Evolutionary conservation across 768 basidiomycete species (phyloP), one percentile per base, ranked within the genome.

Genomic region (Pilatotrama ljubarskyi): DNA sequence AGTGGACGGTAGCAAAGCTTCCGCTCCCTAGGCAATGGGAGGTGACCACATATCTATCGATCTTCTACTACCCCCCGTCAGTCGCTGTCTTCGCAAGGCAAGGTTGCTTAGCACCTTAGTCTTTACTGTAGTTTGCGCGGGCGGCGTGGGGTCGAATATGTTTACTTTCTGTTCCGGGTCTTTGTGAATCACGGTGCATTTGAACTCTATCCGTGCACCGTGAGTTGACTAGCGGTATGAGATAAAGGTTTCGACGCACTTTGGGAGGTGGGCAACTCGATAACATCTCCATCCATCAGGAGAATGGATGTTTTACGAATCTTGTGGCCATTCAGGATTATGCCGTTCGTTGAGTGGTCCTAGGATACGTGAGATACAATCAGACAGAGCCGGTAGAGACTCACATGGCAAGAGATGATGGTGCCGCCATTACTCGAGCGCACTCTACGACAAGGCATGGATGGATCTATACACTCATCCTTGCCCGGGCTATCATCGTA

Each of bases 11-110:
- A 0, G 91, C 91, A 71, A 92, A 93, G 41, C 87, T 87, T 5
- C 91, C 91, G 22, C 83, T 86, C 41, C 91, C 91, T 13, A 93
- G 80, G 64, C 86, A 88, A 60, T 92, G 89, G 3, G 87, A 85
- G 18, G 87, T 90, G n/a, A 93, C 84, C 15, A 83, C 74, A 65
- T 90, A 92, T 46, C 77, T 75, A 14, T 88, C 89, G 37, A 92
- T 77, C 51, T 70, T 77, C 90, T 89, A 68, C 25, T 50, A 32
- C 41, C 18, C 5, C n/a, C 48, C 49, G 47, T 51, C n/a, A 54
- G 15, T 9, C 10, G 0, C 43, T 26, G 17, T 46, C 25, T 38
- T 29, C 8, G 10, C 25, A 8, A 15, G n/a, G 8, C 18, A 13
- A 15, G n/a, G 14, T 2, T 5, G 29, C 17, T 41, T 2, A 18